Percentiles rank a stretch among this genome's conserved stretches.
Evolutionary conservation across 495 filamentous ascomycete genomes (phyloP).

Genomic region (Paragyromitra xinjiangensis): DNA sequence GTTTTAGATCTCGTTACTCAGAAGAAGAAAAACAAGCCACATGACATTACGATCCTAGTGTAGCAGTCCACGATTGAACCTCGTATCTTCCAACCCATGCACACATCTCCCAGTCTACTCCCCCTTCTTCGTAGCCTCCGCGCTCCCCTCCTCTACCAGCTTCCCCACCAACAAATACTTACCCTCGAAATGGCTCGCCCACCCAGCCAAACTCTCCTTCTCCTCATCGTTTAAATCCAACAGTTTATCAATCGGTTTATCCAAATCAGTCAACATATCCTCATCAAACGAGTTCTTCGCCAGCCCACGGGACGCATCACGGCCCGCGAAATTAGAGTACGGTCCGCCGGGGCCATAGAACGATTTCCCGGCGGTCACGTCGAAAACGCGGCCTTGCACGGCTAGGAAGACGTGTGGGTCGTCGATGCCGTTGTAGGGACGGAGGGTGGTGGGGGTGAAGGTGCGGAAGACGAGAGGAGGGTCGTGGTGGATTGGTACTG

Average conservation of each 20-base stretch:
- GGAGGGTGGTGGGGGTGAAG: slow-evolving; percentile 85
- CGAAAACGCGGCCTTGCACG: slow-evolving; percentile 85
- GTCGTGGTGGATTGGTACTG: slow-evolving; percentile 67
- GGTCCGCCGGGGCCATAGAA: slow-evolving; percentile 95
- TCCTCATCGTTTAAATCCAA: slow-evolving; percentile 78
- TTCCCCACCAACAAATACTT: slow-evolving; percentile 96
- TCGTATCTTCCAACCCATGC: neutral
- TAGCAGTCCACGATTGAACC: neutral
- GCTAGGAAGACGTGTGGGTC: slow-evolving; percentile 81
- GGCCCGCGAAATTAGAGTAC: slow-evolving; percentile 92
- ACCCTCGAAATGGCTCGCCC: slow-evolving; percentile 90
- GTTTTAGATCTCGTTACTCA: neutral
- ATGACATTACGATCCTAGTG: neutral
- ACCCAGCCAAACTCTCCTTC: slow-evolving; percentile 81
- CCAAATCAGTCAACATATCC: slow-evolving; percentile 92
- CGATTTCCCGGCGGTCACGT: slow-evolving; percentile 82
- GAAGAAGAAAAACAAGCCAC: neutral
- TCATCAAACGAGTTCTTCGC: slow-evolving; percentile 94
- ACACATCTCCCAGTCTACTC: neutral
- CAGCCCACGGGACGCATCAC: slow-evolving; percentile 90
- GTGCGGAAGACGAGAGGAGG: slow-evolving; percentile 84
- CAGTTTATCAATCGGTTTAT: slow-evolving; percentile 84
- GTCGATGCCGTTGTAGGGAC: slow-evolving; percentile 85
- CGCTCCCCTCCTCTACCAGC: slow-evolving; percentile 76
- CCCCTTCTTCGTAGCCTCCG: slow-evolving; percentile 58